Conservation (phyloP, 2,329 filamentous ascomycete genomes). For the Penicillium sp. region DNA sequence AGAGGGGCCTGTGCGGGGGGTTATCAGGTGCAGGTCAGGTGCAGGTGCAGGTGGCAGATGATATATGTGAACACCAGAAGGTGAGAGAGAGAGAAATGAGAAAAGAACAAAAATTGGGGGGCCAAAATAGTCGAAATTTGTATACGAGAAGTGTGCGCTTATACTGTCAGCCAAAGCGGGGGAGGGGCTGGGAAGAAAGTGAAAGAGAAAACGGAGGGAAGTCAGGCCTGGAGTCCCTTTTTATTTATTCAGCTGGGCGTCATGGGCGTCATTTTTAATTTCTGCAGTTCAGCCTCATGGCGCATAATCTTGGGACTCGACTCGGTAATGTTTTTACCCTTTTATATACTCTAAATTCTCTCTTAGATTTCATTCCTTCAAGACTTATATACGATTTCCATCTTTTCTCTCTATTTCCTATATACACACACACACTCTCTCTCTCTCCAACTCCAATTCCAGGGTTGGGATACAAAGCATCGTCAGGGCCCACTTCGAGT, state of each 20-base stretch:
- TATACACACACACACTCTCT: not conserved
- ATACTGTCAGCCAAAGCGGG: slow-evolving; percentile 3
- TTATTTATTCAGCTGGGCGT: slow-evolving; percentile 13
- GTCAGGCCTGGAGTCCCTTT: not conserved
- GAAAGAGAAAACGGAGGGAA: not conserved
- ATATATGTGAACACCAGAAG: slow-evolving; percentile 19
- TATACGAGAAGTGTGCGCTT: slow-evolving; percentile 16
- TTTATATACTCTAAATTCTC: not conserved
- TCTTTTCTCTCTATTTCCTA: not conserved
- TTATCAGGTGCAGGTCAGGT: slow-evolving; percentile 8
- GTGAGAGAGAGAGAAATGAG: slow-evolving; percentile 1
- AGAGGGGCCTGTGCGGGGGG: slow-evolving; percentile 4
- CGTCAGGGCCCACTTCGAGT: slow-evolving; percentile 12
- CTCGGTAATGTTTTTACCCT: not conserved
- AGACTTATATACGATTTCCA: not conserved
- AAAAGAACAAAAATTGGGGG: slow-evolving; percentile 6
- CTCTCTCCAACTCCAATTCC: not conserved
- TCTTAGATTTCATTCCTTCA: not conserved
- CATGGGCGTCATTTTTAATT: slow-evolving; percentile 5
- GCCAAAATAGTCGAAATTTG: not conserved
- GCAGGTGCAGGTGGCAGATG: slow-evolving; percentile 24
- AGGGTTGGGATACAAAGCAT: slow-evolving; percentile 12
- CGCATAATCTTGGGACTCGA: not conserved
- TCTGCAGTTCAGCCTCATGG: slow-evolving; percentile 14
- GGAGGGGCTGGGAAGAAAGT: slow-evolving; percentile 9